Evolutionary conservation across 2,329 filamentous ascomycete species (phyloP), one percentile per base, ranked within the genome.

Genomic region (Ascosphaera apis): DNA sequence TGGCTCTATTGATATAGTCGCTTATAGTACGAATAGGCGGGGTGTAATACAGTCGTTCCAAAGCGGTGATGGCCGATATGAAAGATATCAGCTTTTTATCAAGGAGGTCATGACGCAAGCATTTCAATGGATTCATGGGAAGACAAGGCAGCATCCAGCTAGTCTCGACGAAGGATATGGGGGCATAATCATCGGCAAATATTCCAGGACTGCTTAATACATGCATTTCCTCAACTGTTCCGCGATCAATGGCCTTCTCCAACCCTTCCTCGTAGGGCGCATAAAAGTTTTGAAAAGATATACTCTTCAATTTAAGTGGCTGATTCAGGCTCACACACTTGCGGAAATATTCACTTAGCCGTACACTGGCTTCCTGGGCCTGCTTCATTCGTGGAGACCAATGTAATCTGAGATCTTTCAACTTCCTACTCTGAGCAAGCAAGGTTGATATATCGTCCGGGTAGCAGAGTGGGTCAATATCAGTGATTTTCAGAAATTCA

Each of bases 381-480:
- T 64, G 60, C 16, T 69, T 58, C 66, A 75, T 74, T 1, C 70
- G 64, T 3, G 69, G 67, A 18, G 60, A 69, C 60, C 67, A 75
- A 44, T 74, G 68, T 40, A 74, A 41, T 37, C 57, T 64, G 5
- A 75, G 49, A 21, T 66, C 63, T 30, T 61, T 54, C 3, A 75
- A 52, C 36, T 65, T 66, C 41, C 57, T 62, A 3, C 65, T 64
- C n/a, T 61, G 55, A 11, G 60, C 49, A 4, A 74, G 50, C 11
- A 74, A 50, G 15, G 65, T 53, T 11, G 67, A 67, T 6, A 74
- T 62, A 43, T 73, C 69, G 48, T 75, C 70, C 0, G 67, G 67
- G 44, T 72, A 71, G 51, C 69, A 74, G 7, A 74, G 55, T 1
- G 70, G 70, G 38, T 75, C 70, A 36, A 73, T 69, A 42, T 73